These are phyloP conservation scores for Cordyceps cicadae DNA, from an alignment of 2,329 filamentous ascomycete genomes.

Conservation along the genomic window DNA sequence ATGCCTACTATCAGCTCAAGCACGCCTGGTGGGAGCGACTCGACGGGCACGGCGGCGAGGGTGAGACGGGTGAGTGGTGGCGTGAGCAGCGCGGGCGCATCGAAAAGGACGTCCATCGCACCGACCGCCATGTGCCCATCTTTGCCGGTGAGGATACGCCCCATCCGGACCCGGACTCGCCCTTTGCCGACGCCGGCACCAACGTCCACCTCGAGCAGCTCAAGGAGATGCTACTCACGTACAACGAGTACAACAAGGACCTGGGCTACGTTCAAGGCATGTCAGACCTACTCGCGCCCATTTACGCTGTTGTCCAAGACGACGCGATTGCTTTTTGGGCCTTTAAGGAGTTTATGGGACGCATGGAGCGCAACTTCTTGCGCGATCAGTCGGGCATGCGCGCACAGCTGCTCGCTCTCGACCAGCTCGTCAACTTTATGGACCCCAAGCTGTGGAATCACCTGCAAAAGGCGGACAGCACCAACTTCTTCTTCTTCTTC, in stretches of 20 bases:
- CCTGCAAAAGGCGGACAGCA: conserved; percentile 81
- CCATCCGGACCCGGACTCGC: conserved; percentile 90
- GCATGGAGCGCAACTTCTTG: conserved; percentile 96
- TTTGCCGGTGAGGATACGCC: conserved; percentile 95
- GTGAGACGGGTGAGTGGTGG: conserved; percentile 90
- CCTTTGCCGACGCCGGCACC: conserved; percentile 85
- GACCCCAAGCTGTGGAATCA: conserved; percentile 91
- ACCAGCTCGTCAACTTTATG: conserved; percentile 94
- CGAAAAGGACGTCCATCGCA: conserved; percentile 97
- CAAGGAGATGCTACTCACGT: conserved; percentile 98
- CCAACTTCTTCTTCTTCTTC: conserved; percentile 99
- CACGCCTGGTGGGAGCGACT: conserved; percentile 94
- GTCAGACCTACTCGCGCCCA: conserved; percentile 90
- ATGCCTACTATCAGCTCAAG: conserved; percentile 91
- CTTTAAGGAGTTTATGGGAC: conserved; percentile 91
- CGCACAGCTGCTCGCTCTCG: conserved; percentile 77
- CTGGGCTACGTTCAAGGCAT: conserved; percentile 98
- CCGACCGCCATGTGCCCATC: conserved; percentile 87
- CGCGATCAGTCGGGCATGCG: conserved; percentile 96
- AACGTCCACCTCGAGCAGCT: conserved; percentile 98
- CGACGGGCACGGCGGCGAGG: conserved; percentile 69
- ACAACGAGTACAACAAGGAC: conserved; percentile 95
- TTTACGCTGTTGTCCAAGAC: conserved; percentile 96
- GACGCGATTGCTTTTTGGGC: conserved; percentile 96
- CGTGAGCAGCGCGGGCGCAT: conserved; percentile 88